Percentiles rank a stretch among this genome's conserved stretches.
Conservation (phyloP, 1,284 basidiomycete species). For the Austroboletus novae-zelandiae region DNA sequence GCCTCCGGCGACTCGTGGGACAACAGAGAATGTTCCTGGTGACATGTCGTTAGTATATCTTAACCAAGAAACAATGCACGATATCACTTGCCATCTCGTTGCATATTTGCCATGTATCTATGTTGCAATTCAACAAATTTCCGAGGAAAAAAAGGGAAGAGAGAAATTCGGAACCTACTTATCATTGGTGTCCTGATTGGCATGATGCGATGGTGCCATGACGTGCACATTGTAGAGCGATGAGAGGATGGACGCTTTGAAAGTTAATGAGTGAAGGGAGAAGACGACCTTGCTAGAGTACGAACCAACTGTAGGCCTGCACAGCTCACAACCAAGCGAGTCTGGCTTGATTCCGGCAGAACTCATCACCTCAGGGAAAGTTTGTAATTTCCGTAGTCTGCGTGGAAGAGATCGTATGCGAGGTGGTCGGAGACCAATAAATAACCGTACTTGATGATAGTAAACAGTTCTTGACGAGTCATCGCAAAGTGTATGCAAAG, state of each 20-base stretch:
- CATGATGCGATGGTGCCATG: constrained; percentile 62
- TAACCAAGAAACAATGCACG: background rate
- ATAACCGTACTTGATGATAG: constrained; percentile 50
- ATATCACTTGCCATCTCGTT: constrained; percentile 55
- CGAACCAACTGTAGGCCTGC: constrained; percentile 68
- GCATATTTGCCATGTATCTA: constrained; percentile 72
- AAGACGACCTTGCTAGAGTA: background rate
- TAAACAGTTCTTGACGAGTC: constrained; percentile 68
- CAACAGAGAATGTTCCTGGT: constrained; percentile 65
- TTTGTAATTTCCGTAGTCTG: constrained; percentile 61
- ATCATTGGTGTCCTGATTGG: constrained; percentile 74
- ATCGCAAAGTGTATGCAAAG: constrained; percentile 72
- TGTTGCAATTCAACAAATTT: background rate
- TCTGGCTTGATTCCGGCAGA: constrained; percentile 48
- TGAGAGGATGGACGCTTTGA: constrained; percentile 50
- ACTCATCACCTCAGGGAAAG: constrained; percentile 56
- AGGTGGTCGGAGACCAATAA: background rate
- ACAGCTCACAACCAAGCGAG: constrained; percentile 69
- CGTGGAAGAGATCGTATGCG: background rate
- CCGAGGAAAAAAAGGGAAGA: background rate
- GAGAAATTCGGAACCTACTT: constrained; percentile 12
- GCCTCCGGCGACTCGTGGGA: constrained; percentile 69
- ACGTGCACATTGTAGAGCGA: constrained; percentile 70
- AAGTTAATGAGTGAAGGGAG: background rate
- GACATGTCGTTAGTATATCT: background rate